Conservation (phyloP, 306 rosid genomes). For the Acacia crassicarpa region DNA sequence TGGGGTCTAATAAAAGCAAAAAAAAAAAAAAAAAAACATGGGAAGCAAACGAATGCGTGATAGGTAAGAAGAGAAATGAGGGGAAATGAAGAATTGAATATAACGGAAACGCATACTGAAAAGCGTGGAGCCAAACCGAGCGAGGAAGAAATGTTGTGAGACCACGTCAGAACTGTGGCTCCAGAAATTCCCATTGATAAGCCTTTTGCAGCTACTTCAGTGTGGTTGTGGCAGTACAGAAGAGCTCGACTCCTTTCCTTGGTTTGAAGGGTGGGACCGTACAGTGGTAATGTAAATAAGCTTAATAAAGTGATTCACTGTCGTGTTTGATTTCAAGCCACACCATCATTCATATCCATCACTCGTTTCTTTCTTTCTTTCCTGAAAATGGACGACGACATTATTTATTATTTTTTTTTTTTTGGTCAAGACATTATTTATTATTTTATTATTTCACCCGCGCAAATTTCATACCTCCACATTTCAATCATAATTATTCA, state of each 20-base stretch:
- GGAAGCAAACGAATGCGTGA: neutral
- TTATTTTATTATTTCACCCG: neutral
- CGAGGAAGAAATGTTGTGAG: slow-evolving; percentile 51
- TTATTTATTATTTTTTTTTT: neutral
- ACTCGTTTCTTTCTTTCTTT: slow-evolving; percentile 18
- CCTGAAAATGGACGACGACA: neutral
- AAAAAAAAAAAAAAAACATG: neutral
- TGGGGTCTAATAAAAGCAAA: slow-evolving; percentile 26
- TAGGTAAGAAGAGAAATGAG: neutral
- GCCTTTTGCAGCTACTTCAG: neutral
- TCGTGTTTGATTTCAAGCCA: slow-evolving; percentile 63
- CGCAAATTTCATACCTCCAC: neutral
- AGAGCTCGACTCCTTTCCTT: neutral
- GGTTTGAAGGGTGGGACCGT: neutral
- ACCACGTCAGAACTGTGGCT: slow-evolving; percentile 66
- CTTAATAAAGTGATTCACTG: neutral
- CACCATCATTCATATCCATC: slow-evolving; percentile 45
- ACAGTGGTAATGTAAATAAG: neutral
- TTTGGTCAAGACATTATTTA: neutral
- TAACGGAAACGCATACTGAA: slow-evolving; percentile 41
- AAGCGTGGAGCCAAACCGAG: slow-evolving; percentile 51
- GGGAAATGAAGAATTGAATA: slow-evolving; percentile 10
- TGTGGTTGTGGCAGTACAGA: neutral
- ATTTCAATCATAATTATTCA: neutral
- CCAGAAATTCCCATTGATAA: slow-evolving; percentile 43